phyloP scores from a whole-genome alignment of 192 early-diverging fungal genomes.

The Phycomyces nitens region DNA sequence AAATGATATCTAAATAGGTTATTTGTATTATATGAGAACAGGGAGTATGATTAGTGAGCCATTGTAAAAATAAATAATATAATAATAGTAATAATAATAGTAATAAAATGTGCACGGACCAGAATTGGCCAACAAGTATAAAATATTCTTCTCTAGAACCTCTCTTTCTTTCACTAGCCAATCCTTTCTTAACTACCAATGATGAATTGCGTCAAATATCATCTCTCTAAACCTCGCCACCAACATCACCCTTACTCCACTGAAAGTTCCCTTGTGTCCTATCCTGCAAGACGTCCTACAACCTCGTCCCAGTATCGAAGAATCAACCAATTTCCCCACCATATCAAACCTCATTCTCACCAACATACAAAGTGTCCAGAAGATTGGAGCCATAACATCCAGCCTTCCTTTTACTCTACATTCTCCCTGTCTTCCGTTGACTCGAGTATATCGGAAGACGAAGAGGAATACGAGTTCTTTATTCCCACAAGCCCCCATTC shows the following conservation, averaged over 20 bases:
- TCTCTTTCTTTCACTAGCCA: background rate
- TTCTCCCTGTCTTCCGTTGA: background rate
- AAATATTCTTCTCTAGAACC: background rate
- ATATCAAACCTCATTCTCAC: too few species aligned
- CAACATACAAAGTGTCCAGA: too few species aligned
- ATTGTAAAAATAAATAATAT: too few species aligned
- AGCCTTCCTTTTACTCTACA: background rate
- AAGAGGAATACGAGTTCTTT: slow-evolving; percentile 4
- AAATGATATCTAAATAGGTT: too few species aligned
- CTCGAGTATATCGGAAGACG: background rate
- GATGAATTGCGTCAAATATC: background rate
- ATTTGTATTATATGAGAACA: too few species aligned
- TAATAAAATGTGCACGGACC: background rate
- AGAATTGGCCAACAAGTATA: background rate
- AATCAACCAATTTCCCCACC: too few species aligned
- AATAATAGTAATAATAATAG: too few species aligned
- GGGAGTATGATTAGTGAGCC: too few species aligned
- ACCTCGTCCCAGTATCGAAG: too few species aligned
- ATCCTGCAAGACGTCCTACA: background rate
- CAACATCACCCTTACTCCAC: background rate
- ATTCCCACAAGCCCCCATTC: background rate
- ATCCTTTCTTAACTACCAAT: background rate
- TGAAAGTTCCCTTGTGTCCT: background rate
- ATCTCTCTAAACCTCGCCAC: background rate
- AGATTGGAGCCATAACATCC: too few species aligned